Percentiles rank a stretch among this genome's conserved stretches.
These are phyloP conservation scores for Dendrothele bispora DNA, from an alignment of 768 basidiomycete genomes.

Conservation along the genomic window DNA sequence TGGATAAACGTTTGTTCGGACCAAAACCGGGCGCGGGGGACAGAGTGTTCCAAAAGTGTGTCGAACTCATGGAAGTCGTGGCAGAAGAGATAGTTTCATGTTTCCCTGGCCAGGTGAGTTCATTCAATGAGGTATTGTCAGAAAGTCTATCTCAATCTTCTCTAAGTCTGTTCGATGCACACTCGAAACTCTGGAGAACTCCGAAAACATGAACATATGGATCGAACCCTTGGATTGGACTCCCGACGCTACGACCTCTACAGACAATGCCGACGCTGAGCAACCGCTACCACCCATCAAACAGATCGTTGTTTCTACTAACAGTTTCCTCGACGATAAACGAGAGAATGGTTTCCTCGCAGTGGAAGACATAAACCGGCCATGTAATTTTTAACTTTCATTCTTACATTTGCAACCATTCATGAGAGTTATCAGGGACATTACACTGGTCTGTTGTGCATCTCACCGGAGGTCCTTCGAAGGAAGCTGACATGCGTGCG, in stretches of 20 bases:
- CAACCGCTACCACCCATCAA: conserved; percentile 46
- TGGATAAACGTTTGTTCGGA: conserved; percentile 84
- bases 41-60: conserved; percentile 73
- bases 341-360: conserved; percentile 36
- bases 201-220: conserved; percentile 55
- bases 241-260: neutral
- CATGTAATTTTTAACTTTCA: conserved; percentile 1
- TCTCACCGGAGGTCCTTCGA: conserved; percentile 24
- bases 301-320: conserved; percentile 54
- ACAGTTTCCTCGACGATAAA: conserved; percentile 42
- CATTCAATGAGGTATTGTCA: neutral
- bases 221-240: conserved; percentile 61
- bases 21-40: conserved; percentile 53
- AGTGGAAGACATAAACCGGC: no score
- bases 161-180: conserved; percentile 56
- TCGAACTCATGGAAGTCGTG: conserved; percentile 68
- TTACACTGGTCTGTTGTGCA: conserved; percentile 56
- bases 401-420: no score
- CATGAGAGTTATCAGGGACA: conserved; percentile 64
- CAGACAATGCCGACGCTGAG: conserved; percentile 3
- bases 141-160: neutral
- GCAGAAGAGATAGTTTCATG: conserved; percentile 53
- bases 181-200: conserved; percentile 53
- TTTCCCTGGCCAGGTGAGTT: conserved; percentile 66
- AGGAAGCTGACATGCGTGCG: conserved; percentile 32